Conservation (phyloP, 2,329 filamentous ascomycete species). For the Aspergillus unguis region DNA sequence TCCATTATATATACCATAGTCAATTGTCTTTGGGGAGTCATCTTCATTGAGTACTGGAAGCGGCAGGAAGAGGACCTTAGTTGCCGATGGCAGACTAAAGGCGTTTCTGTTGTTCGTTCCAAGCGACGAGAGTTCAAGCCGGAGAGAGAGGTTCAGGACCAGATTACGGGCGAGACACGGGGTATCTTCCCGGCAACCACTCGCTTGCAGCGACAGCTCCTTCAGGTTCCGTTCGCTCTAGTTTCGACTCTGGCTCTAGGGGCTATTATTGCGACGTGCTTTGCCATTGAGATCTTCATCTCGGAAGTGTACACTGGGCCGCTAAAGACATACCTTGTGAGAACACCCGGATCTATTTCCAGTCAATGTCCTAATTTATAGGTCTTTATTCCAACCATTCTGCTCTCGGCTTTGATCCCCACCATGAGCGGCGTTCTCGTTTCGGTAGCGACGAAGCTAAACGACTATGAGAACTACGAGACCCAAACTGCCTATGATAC, state of each 20-base stretch:
- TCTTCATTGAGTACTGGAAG: slow-evolving; percentile 97
- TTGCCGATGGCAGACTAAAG: slow-evolving; percentile 85
- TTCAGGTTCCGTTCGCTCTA: slow-evolving; percentile 86
- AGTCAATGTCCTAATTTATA: slow-evolving; percentile 33
- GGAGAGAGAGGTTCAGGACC: slow-evolving; percentile 73
- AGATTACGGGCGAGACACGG: slow-evolving; percentile 75
- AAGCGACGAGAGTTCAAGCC: slow-evolving; percentile 75
- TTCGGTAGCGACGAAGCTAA: slow-evolving; percentile 72
- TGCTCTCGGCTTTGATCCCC: slow-evolving; percentile 77
- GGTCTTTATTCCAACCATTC: slow-evolving; percentile 84
- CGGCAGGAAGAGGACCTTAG: slow-evolving; percentile 84
- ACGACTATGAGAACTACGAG: slow-evolving; percentile 87
- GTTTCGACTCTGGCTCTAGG: slow-evolving; percentile 72
- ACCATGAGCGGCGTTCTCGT: slow-evolving; percentile 80
- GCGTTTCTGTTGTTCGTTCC: slow-evolving; percentile 76
- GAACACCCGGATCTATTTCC: slow-evolving; percentile 24
- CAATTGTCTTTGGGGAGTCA: slow-evolving; percentile 77
- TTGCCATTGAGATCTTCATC: slow-evolving; percentile 95
- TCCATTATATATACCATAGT: slow-evolving; percentile 77
- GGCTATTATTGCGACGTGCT: slow-evolving; percentile 82
- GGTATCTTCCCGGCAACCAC: slow-evolving; percentile 74
- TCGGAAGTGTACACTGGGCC: slow-evolving; percentile 91
- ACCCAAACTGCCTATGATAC: slow-evolving; percentile 79
- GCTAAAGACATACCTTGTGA: slow-evolving; percentile 77
- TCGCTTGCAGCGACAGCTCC: slow-evolving; percentile 72